Evolutionary conservation across 2,329 filamentous ascomycete genomes (phyloP), one percentile per base, ranked within the genome.

Genomic region (Grosmannia penicillata): DNA sequence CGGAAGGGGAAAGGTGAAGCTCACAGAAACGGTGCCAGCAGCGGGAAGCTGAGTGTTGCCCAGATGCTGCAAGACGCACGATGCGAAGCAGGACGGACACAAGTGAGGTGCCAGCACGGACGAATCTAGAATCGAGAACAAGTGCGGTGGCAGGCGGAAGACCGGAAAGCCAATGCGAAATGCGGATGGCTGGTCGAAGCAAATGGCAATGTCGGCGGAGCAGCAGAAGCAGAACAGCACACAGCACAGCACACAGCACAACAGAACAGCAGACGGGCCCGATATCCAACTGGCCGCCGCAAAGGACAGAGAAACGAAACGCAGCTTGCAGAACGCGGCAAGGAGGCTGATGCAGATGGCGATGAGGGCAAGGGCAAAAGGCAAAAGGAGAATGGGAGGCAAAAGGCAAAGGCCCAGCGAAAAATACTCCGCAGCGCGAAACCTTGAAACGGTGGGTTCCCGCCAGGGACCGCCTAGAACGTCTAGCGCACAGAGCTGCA

Each of bases 381-480:
- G 15, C 15, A 27, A 18, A 27, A 15, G 24, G n/a, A 33, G 29
- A 27, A 30, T 15, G 29, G 19, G 29, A 32, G 29, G 17, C 7
- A 19, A 32, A 19, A 32, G 17, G 17, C 6, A n/a, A n/a, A n/a
- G n/a, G n/a, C n/a, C n/a, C n/a, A n/a, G n/a, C n/a, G n/a, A 22
- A 36, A 36, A 22, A 22, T 14, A 17, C 5, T n/a, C n/a, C n/a
- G n/a, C n/a, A n/a, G n/a, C n/a, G n/a, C n/a, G 17, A 15, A 29
- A 19, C 17, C 21, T 31, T 30, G 21, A 37, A 37, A 37, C 35
- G 27, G 36, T 37, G 36, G 27, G 18, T 19, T 29, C n/a, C n/a
- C n/a, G n/a, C n/a, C 21, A 22, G 17, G 21, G 15, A 24, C 36
- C 35, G 27, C 32, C 32, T 26, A 25, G 15, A 23, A 18, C n/a